These are phyloP conservation scores for Penicillium canariense DNA, from an alignment of 495 filamentous ascomycete species.

Conservation along the genomic window DNA sequence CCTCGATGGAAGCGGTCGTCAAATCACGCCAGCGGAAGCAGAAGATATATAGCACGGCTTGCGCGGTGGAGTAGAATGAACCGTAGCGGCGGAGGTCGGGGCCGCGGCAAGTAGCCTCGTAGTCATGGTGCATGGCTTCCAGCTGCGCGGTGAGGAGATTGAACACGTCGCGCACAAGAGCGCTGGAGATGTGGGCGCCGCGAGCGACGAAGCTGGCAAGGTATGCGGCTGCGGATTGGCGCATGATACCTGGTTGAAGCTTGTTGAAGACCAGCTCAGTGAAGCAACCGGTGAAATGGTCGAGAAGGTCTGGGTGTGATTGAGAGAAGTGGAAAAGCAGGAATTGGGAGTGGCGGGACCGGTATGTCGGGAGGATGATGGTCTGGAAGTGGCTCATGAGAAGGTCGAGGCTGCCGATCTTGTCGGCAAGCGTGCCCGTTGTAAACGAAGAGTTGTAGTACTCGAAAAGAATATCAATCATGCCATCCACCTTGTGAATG, in stretches of 20 bases:
- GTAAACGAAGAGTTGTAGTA: conserved; percentile 72
- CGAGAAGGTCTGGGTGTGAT: conserved; percentile 66
- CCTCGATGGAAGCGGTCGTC: conserved; percentile 53
- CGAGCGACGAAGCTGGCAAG: conserved; percentile 89
- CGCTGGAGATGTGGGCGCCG: conserved; percentile 72
- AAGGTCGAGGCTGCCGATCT: conserved; percentile 60
- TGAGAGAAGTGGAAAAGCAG: conserved; percentile 93
- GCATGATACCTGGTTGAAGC: conserved; percentile 60
- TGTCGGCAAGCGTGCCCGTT: conserved; percentile 43
- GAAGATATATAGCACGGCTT: conserved; percentile 91
- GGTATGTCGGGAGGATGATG: conserved; percentile 84
- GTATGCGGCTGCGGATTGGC: conserved; percentile 86
- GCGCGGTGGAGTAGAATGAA: conserved; percentile 83
- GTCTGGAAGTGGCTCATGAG: conserved; percentile 78
- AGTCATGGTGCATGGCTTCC: conserved; percentile 58
- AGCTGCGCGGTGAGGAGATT: conserved; percentile 71
- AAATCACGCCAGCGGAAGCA: conserved; percentile 97
- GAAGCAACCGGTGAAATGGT: conserved; percentile 77
- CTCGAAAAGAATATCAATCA: conserved; percentile 84
- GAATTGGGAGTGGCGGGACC: conserved; percentile 83
- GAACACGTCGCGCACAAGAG: conserved; percentile 74
- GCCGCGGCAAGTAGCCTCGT: conserved; percentile 68
- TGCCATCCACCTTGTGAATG: conserved; percentile 87
- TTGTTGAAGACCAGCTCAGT: conserved; percentile 66
- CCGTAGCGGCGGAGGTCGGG: conserved; percentile 81